Evolutionary conservation across 768 basidiomycete genomes (phyloP).

Genomic region (Saitozyma podzolica): DNA sequence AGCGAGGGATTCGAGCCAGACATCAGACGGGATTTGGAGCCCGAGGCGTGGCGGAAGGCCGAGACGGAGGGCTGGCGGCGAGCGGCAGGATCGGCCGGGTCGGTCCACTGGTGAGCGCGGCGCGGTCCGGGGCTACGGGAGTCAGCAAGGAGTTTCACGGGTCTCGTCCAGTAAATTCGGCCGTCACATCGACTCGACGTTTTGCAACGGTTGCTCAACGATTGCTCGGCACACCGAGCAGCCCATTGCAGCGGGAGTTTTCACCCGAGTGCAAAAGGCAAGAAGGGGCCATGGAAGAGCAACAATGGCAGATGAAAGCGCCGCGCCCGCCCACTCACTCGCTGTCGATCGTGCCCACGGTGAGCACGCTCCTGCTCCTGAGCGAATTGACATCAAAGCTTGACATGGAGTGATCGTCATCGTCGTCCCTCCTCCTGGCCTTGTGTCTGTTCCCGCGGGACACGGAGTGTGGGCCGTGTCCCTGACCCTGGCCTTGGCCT

Average conservation of each 20-base stretch:
- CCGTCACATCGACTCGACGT: too few relatives aligned
- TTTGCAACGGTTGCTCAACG: too few relatives aligned
- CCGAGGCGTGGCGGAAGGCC: slow-evolving; percentile 30
- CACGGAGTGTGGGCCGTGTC: slow-evolving; percentile 9
- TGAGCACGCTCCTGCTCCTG: slow-evolving; percentile 40
- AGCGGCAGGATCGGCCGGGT: slow-evolving; percentile 18
- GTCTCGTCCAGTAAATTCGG: too few relatives aligned
- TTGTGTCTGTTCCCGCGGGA: slow-evolving; percentile 39
- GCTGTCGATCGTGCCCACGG: slow-evolving; percentile 50
- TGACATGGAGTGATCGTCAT: slow-evolving; percentile 52
- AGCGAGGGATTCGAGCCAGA: slow-evolving; percentile 46
- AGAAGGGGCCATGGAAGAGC: too few relatives aligned
- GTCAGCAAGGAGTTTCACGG: too few relatives aligned
- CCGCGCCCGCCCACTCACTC: slow-evolving; percentile 39
- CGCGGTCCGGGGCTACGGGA: slow-evolving; percentile 46
- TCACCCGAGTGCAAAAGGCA: too few relatives aligned
- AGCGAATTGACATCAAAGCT: slow-evolving; percentile 40
- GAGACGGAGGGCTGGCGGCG: slow-evolving; percentile 31
- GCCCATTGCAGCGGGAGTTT: too few relatives aligned
- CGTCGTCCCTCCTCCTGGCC: slow-evolving; percentile 49
- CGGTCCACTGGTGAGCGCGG: slow-evolving; percentile 30
- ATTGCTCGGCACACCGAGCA: too few relatives aligned
- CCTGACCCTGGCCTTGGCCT: slow-evolving; percentile 6
- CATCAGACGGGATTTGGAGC: slow-evolving; percentile 27
- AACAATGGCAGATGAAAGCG: slow-evolving; percentile 9